Base-by-base conservation (phyloP, 352 stramenopile genomes). In the Pythium oligandrum region DNA sequence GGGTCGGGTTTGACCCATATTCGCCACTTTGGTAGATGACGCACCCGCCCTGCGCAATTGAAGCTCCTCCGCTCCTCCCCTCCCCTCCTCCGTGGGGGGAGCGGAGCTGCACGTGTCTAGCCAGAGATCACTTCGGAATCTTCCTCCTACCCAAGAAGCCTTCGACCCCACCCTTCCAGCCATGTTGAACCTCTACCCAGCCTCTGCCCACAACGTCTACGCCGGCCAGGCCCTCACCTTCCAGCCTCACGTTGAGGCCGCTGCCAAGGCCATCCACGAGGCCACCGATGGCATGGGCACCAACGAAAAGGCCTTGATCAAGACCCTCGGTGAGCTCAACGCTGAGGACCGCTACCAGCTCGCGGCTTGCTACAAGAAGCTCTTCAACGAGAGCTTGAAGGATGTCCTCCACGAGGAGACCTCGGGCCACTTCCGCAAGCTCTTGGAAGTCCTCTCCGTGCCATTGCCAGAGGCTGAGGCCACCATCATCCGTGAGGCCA, bases 131-230 rank as follows among this genome's bases (percentile, higher is more conserved):
- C 56, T 74, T 58, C 40, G 55, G 58, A 71, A 74, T 71, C 62
- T 57, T 51, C 46, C 37, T 36, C 40, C 38, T 17, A 36, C 39
- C 51, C 51, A 54, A 31, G 40, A 31, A 42, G 35, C 40, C 26
- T 36, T 54, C 56, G 35, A 32, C 36, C 31, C 54, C 42, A 26
- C 40, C 10, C 44, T 35, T 46, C 45, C n/a, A 31, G 9, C 33
- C 47, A 71, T 88, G 80, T 63, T 90, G 44, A 85, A 88, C 68
- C 71, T 90, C 48, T 93, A 93, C 65, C 77, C 82, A 37, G 73
- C 75, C 44, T 75, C 77, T 3, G 76, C 75, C 48, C 73, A 88
- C 66, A 71, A 73, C 57, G 56, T 83, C 40, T 82, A 78, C 74
- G 71, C 74, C 38, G 78, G 79, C 46, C 53, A 58, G 38, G 50